Base-by-base conservation (phyloP, 176 grass and related monocot species). In the Otatea glauca region DNA sequence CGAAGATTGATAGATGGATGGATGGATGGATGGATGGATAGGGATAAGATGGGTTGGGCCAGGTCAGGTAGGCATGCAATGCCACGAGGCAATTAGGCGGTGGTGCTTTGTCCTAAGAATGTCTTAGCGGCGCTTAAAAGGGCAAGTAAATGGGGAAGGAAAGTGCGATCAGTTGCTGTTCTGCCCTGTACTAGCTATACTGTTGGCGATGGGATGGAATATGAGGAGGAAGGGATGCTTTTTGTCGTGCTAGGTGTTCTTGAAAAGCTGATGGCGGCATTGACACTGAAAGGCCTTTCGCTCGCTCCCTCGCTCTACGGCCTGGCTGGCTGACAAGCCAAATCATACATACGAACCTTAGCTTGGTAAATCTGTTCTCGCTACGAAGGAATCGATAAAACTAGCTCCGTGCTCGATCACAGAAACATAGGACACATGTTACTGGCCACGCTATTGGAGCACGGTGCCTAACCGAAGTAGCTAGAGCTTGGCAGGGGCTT, bases 251-350 rank as follows among this genome's bases (percentile, higher is more conserved):
- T 65, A 77, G 61, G 14, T 17, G 63, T 20, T 68, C 38, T 64
- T 39, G 64, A 75, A 90, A 90, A 90, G 89, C 74, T 69, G 83
- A 58, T 68, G 74, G 68, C 74, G 68, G 83, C 89, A 90, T 87
- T 79, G 84, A 79, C 84, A 82, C 84, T 62, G 89, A 83, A 87
- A 90, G 83, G 88, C 41, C 74, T 60, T 0, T 60, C 47, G 68
- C 81, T 84, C 87, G 87, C 48, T 23, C 56, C 81, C 35, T n/a
- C 54, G n/a, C 23, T 17, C 24, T 65, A 13, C 37, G 21, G 73
- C 44, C 43, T 23, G 72, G 87, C 84, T 79, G 84, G 87, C 84
- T 90, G 89, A 87, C 89, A 90, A 68, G 89, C 89, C 89, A 90
- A 83, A 79, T 87, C 89, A 90, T 87, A 60, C 80, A 29, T 29